Percentiles rank a stretch among this genome's conserved stretches.
These are phyloP conservation scores for Kitagawia praeruptora DNA, from an alignment of 129 eudicot genomes.

Conservation along the genomic window DNA sequence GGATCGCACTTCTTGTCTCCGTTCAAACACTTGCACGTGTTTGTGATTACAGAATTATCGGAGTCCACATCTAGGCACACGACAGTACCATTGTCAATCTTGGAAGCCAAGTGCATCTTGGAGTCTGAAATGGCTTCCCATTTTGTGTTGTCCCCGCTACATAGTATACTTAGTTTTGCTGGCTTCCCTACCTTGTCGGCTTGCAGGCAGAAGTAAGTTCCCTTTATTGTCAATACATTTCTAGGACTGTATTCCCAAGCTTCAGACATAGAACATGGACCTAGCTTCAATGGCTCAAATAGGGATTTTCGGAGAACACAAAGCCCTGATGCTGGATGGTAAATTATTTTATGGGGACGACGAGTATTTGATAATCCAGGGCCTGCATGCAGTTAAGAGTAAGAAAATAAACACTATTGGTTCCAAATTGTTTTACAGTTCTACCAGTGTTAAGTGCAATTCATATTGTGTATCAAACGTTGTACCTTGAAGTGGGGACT, in stretches of 20 bases:
- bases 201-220: constrained; percentile 48
- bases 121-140: constrained; percentile 74
- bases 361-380: constrained; percentile 38
- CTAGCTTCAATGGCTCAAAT: constrained; percentile 36
- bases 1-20: constrained; percentile 61
- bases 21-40: constrained; percentile 58
- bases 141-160: constrained; percentile 24
- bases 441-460: neutral
- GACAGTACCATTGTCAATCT: constrained; percentile 26
- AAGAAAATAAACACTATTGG: neutral
- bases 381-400: constrained; percentile 36
- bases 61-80: constrained; percentile 62
- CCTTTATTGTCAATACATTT: constrained; percentile 35
- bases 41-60: constrained; percentile 33
- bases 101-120: constrained; percentile 63
- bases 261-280: constrained; percentile 50
- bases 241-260: constrained; percentile 49
- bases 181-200: constrained; percentile 30
- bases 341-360: constrained; percentile 34
- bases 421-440: neutral
- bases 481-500: constrained; percentile 64
- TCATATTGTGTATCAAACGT: neutral
- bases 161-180: constrained; percentile 27
- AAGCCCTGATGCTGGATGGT: constrained; percentile 71
- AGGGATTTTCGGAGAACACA: constrained; percentile 38